phyloP scores from a whole-genome alignment of 2,329 filamentous ascomycete species.

The Colletotrichum lentis region DNA sequence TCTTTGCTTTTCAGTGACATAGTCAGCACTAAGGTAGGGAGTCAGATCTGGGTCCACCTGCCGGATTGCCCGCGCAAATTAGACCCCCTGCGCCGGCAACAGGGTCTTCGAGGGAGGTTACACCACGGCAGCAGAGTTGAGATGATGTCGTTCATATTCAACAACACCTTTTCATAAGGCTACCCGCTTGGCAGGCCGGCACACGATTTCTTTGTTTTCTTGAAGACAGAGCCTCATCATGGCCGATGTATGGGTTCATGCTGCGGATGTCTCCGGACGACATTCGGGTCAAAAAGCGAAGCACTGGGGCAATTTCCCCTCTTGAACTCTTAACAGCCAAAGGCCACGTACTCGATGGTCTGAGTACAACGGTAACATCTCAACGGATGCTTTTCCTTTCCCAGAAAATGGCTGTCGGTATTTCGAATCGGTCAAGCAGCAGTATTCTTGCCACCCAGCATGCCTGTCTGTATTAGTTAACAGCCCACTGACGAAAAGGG shows the following conservation, averaged over 20 bases:
- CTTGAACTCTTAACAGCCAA: neutral
- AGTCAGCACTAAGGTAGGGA: slow-evolving; percentile 1
- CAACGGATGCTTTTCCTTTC: too few species aligned
- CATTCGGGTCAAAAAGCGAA: neutral
- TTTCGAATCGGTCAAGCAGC: neutral
- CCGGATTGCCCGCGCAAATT: neutral
- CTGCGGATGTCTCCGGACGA: neutral
- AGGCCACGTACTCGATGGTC: neutral
- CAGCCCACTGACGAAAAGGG: neutral
- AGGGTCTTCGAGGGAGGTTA: neutral
- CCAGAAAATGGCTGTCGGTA: neutral
- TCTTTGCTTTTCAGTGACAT: too few species aligned
- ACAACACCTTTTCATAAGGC: neutral
- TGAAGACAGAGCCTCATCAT: neutral
- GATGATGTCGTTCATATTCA: neutral
- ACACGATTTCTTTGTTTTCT: neutral
- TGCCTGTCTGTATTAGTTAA: neutral
- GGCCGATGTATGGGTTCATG: too few species aligned
- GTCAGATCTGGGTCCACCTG: too few species aligned
- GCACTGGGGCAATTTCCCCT: neutral
- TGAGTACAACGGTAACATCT: too few species aligned
- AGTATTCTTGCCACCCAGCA: neutral
- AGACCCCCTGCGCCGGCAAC: neutral
- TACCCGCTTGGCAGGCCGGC: neutral
- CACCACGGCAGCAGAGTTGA: neutral